Percentiles rank a stretch among this genome's conserved stretches.
Evolutionary conservation across 768 basidiomycete genomes (phyloP).

Genomic region (Trametes coccinea): DNA sequence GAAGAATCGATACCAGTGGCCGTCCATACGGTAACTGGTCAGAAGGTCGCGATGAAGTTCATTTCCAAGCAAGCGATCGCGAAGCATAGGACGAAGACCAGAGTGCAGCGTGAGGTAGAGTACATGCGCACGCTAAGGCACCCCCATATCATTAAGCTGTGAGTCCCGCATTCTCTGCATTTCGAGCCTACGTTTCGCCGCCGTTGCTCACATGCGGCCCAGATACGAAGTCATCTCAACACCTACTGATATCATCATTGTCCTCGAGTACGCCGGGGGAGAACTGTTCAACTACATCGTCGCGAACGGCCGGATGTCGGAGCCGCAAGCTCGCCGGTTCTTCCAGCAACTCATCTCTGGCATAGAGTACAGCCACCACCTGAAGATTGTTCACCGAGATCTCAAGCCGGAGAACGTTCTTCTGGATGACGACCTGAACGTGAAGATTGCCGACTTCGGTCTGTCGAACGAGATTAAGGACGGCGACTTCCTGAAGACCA

Average conservation of each 20-base stretch:
- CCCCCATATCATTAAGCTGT: slow-evolving; percentile 98
- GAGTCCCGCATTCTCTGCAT: slow-evolving; percentile 31
- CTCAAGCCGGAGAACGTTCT: slow-evolving; percentile 97
- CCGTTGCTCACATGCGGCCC: slow-evolving; percentile 7
- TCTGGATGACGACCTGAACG: slow-evolving; percentile 79
- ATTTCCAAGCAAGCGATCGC: slow-evolving; percentile 94
- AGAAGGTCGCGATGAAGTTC: slow-evolving; percentile 97
- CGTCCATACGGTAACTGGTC: slow-evolving; percentile 89
- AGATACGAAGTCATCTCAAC: slow-evolving; percentile 92
- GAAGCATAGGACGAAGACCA: slow-evolving; percentile 85
- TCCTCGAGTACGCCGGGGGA: slow-evolving; percentile 93
- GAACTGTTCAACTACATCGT: slow-evolving; percentile 99
- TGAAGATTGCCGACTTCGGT: slow-evolving; percentile 99
- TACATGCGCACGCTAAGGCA: slow-evolving; percentile 94
- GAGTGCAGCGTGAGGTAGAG: slow-evolving; percentile 94
- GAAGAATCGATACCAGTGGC: slow-evolving; percentile 63
- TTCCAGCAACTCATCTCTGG: slow-evolving; percentile 99
- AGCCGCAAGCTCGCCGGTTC: slow-evolving; percentile 85
- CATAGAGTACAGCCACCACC: slow-evolving; percentile 93
- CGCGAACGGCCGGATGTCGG: slow-evolving; percentile 87
- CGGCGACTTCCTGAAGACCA: slow-evolving; percentile 95
- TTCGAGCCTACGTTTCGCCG: slow-evolving; percentile 2
- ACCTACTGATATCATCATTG: slow-evolving; percentile 95
- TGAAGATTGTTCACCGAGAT: slow-evolving; percentile 98
- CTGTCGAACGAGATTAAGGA: slow-evolving; percentile 95